Base-by-base conservation (phyloP, 169 alveolate species). In the Cryptosporidium meleagridis region DNA sequence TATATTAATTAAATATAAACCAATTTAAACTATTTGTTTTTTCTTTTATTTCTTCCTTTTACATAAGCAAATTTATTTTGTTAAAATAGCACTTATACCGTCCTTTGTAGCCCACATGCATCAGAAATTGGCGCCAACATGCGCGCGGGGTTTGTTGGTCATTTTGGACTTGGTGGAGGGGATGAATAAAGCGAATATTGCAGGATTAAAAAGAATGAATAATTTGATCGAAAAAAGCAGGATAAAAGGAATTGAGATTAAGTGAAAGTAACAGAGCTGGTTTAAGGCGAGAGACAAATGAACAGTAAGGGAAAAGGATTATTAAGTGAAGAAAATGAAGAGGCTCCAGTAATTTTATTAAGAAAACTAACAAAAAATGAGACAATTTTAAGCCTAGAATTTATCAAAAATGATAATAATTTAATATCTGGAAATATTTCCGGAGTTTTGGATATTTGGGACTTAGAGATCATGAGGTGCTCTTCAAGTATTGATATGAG, bases 391-490 rank as follows among this genome's bases (percentile, higher is more conserved):
- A 37, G 65, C 37, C 10, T 73, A 41, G 86, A 73, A 39, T 73
- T 73, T 23, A 73, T 73, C 18, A 44, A 70, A 7, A 6, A 14
- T 31, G 71, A 73, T 9, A 48, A 1, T 0, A 5, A 7, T 23
- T 33, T 73, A 21, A 29, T 73, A 4, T 73, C 72, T 10, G 86
- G 86, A 33, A 73, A 37, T 29, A 23, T 37, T 16, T 35, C 31
- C 29, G 86, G 86, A 9, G 35, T 31, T 3, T 18, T 73, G 39
- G 59, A 59, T 23, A 29, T 73, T 37, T 73, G 86, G 86, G 71
- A 58, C 9, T 39, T 73, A n/a, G 70, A 55, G 14, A 51, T 12
- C 31, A 26, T 41, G 72, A 73, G 61, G 14, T 59, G 70, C 1
- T 23, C 62, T 12, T 21, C 31, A 7, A 73, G 45, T 10, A 35